Evolutionary conservation across 306 rosid genomes (phyloP), one percentile per base, ranked within the genome.

Genomic region (Corylus heterophylla): DNA sequence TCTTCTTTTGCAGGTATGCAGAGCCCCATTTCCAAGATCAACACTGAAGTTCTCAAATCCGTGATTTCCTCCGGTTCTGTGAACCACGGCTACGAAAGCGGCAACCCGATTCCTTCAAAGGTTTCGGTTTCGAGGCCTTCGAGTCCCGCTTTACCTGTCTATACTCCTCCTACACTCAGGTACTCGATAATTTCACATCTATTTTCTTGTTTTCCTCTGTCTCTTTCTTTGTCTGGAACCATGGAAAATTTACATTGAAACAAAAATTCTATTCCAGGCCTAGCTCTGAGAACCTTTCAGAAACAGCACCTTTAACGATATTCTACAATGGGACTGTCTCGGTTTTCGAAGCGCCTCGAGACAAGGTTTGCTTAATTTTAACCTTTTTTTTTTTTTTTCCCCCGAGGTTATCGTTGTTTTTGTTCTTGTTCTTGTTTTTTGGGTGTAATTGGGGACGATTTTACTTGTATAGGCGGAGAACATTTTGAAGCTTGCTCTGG

Each of bases 321-420:
- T 88, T 88, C 73, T 88, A 83, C 78, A 80, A 86, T 35, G 88
- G 88, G 13, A 74, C 75, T 27, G 88, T 88, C 54, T 76, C 83
- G 56, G 88, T 88, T 39, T 88, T 79, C 51, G 55, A 88, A 31
- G 82, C 86, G 51, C 79, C 89, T 81, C 74, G 56, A 5, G 71
- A 81, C 54, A 79, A 83, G 91, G 91, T 85, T 29, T 29, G 48
- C 48, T 68, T n/a, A 17, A 11, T 67, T 18, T 7, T 17, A 66
- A 10, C 13, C 4, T 7, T 64, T 31, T 45, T 35, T 11, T 14
- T 7, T 35, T 8, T 16, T 7, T 18, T 17, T 0, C 0, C 1
- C 0, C 8, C 1, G 54, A 49, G 25, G 8, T 42, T 42, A 22
- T 20, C 35, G 35, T 37, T 20, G 12, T 18, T 13, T 20, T n/a